Conservation (phyloP, 352 stramenopile genomes). For the Pilasporangium apinafurcum region DNA sequence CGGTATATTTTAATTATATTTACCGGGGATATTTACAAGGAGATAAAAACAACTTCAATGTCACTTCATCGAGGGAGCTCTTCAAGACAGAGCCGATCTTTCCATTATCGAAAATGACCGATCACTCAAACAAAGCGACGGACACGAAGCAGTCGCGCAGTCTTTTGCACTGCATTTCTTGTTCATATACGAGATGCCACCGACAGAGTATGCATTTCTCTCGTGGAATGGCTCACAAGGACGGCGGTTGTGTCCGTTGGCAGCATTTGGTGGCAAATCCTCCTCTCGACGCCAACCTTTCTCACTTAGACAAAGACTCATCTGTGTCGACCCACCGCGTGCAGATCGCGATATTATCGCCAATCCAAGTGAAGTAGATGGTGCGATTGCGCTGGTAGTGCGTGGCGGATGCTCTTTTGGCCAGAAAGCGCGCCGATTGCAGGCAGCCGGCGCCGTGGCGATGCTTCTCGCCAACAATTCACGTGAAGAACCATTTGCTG, state of each 20-base stretch:
- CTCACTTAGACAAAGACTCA: slow-evolving; percentile 20
- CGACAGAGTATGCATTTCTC: slow-evolving; percentile 40
- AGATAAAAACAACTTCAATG: too few relatives aligned
- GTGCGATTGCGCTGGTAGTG: slow-evolving; percentile 53
- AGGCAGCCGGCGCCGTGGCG: slow-evolving; percentile 43
- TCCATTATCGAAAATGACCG: too few relatives aligned
- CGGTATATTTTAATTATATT: too few relatives aligned
- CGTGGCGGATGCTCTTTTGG: slow-evolving; percentile 65
- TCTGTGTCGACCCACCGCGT: slow-evolving; percentile 50
- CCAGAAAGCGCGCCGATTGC: slow-evolving; percentile 51
- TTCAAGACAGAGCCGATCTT: too few relatives aligned
- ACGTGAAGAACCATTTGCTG: slow-evolving; percentile 41
- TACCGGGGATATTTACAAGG: too few relatives aligned
- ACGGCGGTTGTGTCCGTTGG: slow-evolving; percentile 41
- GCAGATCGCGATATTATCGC: slow-evolving; percentile 41
- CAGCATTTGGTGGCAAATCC: slow-evolving; percentile 52
- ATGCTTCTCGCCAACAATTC: slow-evolving; percentile 25
- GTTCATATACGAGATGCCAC: too few relatives aligned
- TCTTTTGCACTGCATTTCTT: too few relatives aligned
- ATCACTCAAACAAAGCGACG: not conserved
- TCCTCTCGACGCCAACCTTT: slow-evolving; percentile 19
- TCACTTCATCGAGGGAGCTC: too few relatives aligned
- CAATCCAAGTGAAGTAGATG: slow-evolving; percentile 38
- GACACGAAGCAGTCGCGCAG: not conserved
- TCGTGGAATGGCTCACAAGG: slow-evolving; percentile 42